These are phyloP conservation scores for Wickerhamomyces strasburgensis DNA, from an alignment of 805 yeast species.

Conservation along the genomic window DNA sequence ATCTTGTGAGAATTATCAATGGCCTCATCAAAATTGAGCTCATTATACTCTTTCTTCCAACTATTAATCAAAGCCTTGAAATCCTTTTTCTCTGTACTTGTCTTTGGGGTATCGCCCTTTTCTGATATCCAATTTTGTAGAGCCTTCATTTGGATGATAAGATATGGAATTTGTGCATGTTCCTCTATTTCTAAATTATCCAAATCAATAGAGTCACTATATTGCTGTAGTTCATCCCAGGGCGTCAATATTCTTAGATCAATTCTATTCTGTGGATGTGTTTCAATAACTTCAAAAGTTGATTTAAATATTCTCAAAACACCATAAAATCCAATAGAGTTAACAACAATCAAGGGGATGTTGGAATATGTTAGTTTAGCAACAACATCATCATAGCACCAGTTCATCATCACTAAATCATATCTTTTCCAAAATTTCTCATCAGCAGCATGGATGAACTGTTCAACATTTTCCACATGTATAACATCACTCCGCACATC, in stretches of 20 bases:
- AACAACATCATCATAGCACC: constrained; percentile 27
- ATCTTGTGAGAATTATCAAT: constrained; percentile 39
- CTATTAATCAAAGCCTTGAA: constrained; percentile 34
- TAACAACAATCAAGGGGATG: constrained; percentile 51
- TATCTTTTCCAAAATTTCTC: constrained; percentile 41
- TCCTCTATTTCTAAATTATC: constrained; percentile 33
- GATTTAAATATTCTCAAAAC: constrained; percentile 49
- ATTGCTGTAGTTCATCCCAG: constrained; percentile 62
- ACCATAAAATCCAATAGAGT: constrained; percentile 64
- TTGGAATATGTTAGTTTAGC: constrained; percentile 35
- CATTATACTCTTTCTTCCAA: constrained; percentile 34
- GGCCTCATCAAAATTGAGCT: constrained; percentile 49
- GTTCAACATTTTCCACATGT: constrained; percentile 8
- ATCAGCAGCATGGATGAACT: constrained; percentile 10
- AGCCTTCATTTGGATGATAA: constrained; percentile 55
- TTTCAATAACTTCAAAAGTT: constrained; percentile 60
- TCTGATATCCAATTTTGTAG: constrained; percentile 36
- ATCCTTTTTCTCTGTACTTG: constrained; percentile 36
- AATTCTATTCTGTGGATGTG: constrained; percentile 59
- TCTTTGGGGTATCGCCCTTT: constrained; percentile 27
- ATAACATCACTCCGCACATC: constrained; percentile 36
- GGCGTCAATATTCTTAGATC: constrained; percentile 67
- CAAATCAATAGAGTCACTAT: constrained; percentile 47
- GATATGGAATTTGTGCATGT: constrained; percentile 65
- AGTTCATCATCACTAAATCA: constrained; percentile 43